phyloP scores from a whole-genome alignment of 73 alveolate genomes.

The Paramecium sonneborni region DNA sequence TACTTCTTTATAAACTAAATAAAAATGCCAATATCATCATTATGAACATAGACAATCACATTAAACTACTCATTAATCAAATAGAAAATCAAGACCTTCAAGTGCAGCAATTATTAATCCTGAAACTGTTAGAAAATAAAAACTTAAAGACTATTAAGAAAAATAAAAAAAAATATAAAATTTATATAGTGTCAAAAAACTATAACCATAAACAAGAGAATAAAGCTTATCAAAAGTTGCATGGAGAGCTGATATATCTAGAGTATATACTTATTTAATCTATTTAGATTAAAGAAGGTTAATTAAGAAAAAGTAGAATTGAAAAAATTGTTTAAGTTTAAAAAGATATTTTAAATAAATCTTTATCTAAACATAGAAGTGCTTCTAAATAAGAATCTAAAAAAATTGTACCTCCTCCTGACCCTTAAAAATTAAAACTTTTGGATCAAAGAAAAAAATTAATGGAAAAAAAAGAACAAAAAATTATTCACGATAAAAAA shows the following conservation, averaged over 20 bases:
- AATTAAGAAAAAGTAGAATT: not conserved
- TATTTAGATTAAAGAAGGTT: not conserved
- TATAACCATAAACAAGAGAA: not conserved
- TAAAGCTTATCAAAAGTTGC: not conserved
- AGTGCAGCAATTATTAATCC: not conserved
- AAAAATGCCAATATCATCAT: constrained; percentile 19
- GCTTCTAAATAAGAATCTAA: not conserved
- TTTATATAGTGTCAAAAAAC: not conserved
- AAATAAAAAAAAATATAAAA: not conserved
- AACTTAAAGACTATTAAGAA: not conserved
- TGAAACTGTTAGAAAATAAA: not conserved
- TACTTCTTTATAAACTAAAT: not conserved
- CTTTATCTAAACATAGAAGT: constrained; percentile 1
- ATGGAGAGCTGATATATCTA: constrained; percentile 4
- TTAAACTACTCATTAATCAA: not conserved
- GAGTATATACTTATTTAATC: not conserved
- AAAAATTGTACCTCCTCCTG: not conserved
- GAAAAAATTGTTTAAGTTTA: not conserved
- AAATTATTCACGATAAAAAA: not conserved
- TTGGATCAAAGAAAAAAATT: constrained; percentile 8
- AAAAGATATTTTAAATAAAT: not conserved
- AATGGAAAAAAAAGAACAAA: not conserved
- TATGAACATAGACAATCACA: not conserved
- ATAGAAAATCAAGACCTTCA: not conserved
- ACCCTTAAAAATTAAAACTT: not conserved